Evolutionary conservation across 305 asterid species (phyloP).

Genomic region (Withania somnifera): DNA sequence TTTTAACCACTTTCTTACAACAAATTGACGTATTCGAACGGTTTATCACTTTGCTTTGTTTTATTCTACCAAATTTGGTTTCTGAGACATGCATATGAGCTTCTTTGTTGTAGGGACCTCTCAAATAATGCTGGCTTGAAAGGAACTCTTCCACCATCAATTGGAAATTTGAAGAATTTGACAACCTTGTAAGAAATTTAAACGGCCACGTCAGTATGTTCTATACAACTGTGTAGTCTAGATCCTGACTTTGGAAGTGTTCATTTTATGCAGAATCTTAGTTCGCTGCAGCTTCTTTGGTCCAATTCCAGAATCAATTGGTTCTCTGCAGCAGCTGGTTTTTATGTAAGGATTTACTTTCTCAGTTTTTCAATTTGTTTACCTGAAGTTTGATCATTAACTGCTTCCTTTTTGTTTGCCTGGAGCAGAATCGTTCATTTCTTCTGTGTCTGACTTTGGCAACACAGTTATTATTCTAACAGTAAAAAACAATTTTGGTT

Average conservation of each 20-base stretch:
- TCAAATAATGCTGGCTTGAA: slow-evolving; percentile 68
- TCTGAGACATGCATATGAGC: background rate
- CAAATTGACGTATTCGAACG: background rate
- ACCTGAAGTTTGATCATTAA: background rate
- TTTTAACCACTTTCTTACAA: background rate
- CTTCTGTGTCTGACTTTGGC: background rate
- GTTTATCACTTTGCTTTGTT: background rate
- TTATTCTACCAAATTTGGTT: background rate
- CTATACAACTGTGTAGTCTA: background rate
- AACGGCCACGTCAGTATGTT: background rate
- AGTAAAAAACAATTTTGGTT: background rate
- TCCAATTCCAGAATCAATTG: slow-evolving; percentile 74
- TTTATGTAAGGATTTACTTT: slow-evolving; percentile 44
- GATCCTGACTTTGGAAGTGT: background rate
- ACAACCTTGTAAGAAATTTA: slow-evolving; percentile 42
- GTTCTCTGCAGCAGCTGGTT: slow-evolving; percentile 58
- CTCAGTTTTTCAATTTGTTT: background rate
- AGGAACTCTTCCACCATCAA: slow-evolving; percentile 65
- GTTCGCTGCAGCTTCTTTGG: slow-evolving; percentile 78
- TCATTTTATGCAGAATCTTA: slow-evolving; percentile 44
- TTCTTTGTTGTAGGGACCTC: slow-evolving; percentile 56
- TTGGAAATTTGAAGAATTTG: slow-evolving; percentile 63
- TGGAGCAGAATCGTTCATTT: background rate
- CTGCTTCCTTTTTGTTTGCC: background rate
- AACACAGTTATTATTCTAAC: background rate